Evolutionary conservation across 805 yeast genomes (phyloP).

Genomic region (Wickerhamia fluorescens): DNA sequence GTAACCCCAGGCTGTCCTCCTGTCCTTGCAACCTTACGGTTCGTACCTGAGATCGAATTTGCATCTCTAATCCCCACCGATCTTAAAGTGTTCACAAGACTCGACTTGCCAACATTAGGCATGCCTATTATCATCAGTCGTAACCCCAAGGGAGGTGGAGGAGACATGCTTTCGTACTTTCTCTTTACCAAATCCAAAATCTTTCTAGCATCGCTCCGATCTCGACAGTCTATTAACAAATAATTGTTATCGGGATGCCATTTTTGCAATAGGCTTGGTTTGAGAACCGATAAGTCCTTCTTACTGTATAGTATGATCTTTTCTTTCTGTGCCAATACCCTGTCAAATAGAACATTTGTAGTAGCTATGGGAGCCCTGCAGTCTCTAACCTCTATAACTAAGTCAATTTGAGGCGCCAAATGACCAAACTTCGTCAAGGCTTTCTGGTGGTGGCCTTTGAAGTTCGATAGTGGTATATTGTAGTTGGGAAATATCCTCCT

Average conservation of each 20-base stretch:
- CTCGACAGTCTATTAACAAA: conserved; percentile 53
- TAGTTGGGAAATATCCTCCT: conserved; percentile 68
- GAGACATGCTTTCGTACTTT: conserved; percentile 39
- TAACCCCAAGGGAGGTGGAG: conserved; percentile 80
- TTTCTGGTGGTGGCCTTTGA: conserved; percentile 85
- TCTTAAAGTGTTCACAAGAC: conserved; percentile 71
- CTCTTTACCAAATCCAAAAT: conserved; percentile 46
- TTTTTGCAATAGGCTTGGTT: conserved; percentile 21
- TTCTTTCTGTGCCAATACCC: conserved; percentile 47
- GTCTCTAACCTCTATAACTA: conserved; percentile 81
- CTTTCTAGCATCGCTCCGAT: conserved; percentile 39
- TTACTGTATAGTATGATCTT: conserved; percentile 73
- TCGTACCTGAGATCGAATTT: conserved; percentile 25
- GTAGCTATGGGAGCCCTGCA: conserved; percentile 84
- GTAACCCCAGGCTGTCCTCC: conserved; percentile 93
- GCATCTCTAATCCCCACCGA: conserved; percentile 26
- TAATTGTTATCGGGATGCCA: conserved; percentile 26
- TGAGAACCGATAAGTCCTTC: conserved; percentile 52
- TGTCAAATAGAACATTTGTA: conserved; percentile 71
- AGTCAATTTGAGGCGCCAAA: conserved; percentile 72
- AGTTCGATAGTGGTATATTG: conserved; percentile 63
- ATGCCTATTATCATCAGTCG: conserved; percentile 77
- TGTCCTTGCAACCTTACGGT: conserved; percentile 66
- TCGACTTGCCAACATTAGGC: conserved; percentile 98
- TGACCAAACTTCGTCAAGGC: conserved; percentile 64